These are phyloP conservation scores for Ophiobolus disseminans DNA, from an alignment of 2,329 filamentous ascomycete genomes.

Conservation along the genomic window DNA sequence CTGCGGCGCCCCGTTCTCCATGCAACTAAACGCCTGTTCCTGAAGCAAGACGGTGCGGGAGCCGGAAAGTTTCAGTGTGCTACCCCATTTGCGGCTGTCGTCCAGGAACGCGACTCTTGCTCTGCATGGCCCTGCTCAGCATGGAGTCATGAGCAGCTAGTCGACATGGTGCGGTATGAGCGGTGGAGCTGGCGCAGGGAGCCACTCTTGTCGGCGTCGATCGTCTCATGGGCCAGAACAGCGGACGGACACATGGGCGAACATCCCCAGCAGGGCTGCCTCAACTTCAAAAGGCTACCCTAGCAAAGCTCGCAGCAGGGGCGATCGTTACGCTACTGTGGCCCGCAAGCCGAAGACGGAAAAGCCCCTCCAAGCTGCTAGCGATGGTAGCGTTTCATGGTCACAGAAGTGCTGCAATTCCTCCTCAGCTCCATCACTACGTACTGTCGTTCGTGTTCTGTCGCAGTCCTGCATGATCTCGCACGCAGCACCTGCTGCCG, in stretches of 20 bases:
- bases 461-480: conserved; percentile 35
- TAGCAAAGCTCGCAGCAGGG: conserved; percentile 35
- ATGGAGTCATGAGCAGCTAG: conserved; percentile 30
- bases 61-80: conserved; percentile 26
- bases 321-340: conserved; percentile 40
- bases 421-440: conserved; percentile 28
- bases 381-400: conserved; percentile 37
- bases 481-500: conserved; percentile 32
- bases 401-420: conserved; percentile 32
- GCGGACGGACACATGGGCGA: conserved; percentile 35
- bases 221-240: conserved; percentile 49
- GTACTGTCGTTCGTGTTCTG: conserved; percentile 23
- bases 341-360: conserved; percentile 33
- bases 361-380: conserved; percentile 33
- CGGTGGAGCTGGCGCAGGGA: conserved; percentile 27
- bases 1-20: conserved; percentile 1
- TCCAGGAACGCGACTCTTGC: conserved; percentile 41
- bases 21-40: conserved; percentile 21
- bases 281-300: conserved; percentile 25
- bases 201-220: conserved; percentile 31
- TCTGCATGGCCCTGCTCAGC: conserved; percentile 21
- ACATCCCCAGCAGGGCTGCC: conserved; percentile 40
- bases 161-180: conserved; percentile 34
- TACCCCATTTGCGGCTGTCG: conserved; percentile 32
- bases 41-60: conserved; percentile 16